Base-by-base conservation (phyloP, 1,139 yeast species). In the Kodamaea sp. region DNA sequence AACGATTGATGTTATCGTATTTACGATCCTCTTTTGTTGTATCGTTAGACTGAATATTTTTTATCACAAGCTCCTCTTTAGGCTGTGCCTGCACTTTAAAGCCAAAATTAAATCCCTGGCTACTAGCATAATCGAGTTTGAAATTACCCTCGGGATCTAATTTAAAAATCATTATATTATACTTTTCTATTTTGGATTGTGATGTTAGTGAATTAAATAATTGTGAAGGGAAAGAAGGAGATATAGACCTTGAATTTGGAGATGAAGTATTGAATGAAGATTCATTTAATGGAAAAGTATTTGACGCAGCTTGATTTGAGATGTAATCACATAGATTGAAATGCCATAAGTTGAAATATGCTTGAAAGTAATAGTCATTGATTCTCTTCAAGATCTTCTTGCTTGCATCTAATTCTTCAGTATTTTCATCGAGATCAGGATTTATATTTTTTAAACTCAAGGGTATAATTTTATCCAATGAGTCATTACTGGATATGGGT, bases 311-410 rank as follows among this genome's bases (percentile, higher is more conserved):
- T n/a, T 24, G 35, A 6, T 32, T 28, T 12, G 45, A 27, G 10
- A 52, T 40, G 38, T 58, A 59, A 54, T 84, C 92, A 52, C 89
- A 79, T 37, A 84, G 61, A 52, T 84, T 84, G 54, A 81, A 82
- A 56, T 84, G 88, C 94, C 94, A 84, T 46, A 81, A 70, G 53
- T 82, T 81, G 50, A 81, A 81, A 57, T 80, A 83, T 2, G 87
- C 80, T 11, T 77, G 67, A 52, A 77, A 76, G 50, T 80, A 76
- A 37, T 75, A 63, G 48, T 80, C 86, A 52, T 79, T 78, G 38
- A 73, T 58, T 40, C 58, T 53, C 38, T 64, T 61, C 29, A 65
- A 48, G 7, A 62, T 49, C 32, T 52, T 53, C 42, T 60, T 63
- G 39, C 50, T 41, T 8, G 39, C 34, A 31, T 50, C 53, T 4